phyloP scores from a whole-genome alignment of 2,329 filamentous ascomycete genomes.

The Microdochium bolleyi region DNA sequence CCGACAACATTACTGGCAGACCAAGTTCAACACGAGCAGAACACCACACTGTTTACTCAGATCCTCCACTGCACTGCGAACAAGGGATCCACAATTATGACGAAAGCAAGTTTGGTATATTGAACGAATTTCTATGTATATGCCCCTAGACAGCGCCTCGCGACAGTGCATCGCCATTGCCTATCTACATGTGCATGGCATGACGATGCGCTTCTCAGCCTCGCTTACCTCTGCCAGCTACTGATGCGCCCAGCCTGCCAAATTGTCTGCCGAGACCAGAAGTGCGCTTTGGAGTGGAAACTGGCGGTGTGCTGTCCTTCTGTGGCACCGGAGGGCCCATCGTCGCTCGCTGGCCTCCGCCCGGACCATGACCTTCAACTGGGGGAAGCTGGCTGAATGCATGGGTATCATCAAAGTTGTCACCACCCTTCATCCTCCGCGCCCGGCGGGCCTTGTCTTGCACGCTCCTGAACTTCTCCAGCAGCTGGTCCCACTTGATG shows the following conservation, averaged over 20 bases:
- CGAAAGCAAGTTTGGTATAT: too few species aligned
- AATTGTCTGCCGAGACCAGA: constrained; percentile 61
- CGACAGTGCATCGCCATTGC: too few species aligned
- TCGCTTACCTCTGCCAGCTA: constrained; percentile 54
- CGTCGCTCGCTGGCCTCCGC: constrained; percentile 9
- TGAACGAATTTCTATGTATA: too few species aligned
- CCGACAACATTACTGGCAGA: neutral
- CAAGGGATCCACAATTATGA: too few species aligned
- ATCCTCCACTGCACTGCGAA: too few species aligned
- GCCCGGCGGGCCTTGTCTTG: constrained; percentile 77
- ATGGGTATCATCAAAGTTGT: constrained; percentile 37
- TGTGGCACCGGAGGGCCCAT: constrained; percentile 32
- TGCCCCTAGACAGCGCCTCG: too few species aligned
- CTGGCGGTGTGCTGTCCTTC: constrained; percentile 37
- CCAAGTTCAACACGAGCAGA: too few species aligned
- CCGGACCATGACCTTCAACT: constrained; percentile 25
- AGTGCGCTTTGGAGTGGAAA: constrained; percentile 47
- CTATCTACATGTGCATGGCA: too few species aligned
- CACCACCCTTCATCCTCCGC: constrained; percentile 49
- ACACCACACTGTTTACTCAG: too few species aligned
- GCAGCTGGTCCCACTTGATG: constrained; percentile 85
- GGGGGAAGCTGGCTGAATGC: constrained; percentile 32
- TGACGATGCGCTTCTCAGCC: neutral
- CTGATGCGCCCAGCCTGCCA: constrained; percentile 63
- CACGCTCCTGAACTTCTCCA: constrained; percentile 89